Evolutionary conservation across 805 yeast species (phyloP), one percentile per base, ranked within the genome.

Genomic region (Hagleromyces aurorensis): DNA sequence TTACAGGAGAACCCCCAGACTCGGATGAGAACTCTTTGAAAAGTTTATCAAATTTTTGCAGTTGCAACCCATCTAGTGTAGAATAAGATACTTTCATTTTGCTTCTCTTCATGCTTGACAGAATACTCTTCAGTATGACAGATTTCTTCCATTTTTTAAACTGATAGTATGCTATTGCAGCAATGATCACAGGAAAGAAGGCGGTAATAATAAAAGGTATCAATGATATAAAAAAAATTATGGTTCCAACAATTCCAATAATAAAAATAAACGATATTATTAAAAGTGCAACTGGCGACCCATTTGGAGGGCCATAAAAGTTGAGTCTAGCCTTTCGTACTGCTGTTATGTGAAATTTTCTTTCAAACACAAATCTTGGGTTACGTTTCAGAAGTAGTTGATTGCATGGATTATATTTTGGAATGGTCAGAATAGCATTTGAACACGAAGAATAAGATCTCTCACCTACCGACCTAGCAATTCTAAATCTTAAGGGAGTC

Each of bases 141-240:
- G 33, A 37, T 9, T 35, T 27, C 30, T 37, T 41, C 51, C 52
- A 51, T 29, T 30, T 36, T 16, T 34, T 47, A 30, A 46, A 48
- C 31, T 52, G 58, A 19, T 27, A 42, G 7, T 38, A 23, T 6
- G 27, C 36, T n/a, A 49, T 36, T 2, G 38, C 46, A 4, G 34
- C 31, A 13, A 52, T 29, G 3, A 41, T 27, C 16, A 50, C 16
- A 5, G 58, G 58, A 22, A 52, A 33, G 19, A 52, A 36, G 23
- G 38, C 27, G 10, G 43, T 35, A 25, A 43, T 29, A 12, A 43
- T 23, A 12, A 43, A 30, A 4, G 50, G 48, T 4, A 45, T 15
- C 12, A 45, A 31, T 17, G 41, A 16, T 13, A 44, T 23, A 12
- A 39, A 11, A 8, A 43, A 10, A 7, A 40, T 19, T 13, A 41